Conservation (phyloP, 2,329 filamentous ascomycete species). For the Microsporum canis region DNA sequence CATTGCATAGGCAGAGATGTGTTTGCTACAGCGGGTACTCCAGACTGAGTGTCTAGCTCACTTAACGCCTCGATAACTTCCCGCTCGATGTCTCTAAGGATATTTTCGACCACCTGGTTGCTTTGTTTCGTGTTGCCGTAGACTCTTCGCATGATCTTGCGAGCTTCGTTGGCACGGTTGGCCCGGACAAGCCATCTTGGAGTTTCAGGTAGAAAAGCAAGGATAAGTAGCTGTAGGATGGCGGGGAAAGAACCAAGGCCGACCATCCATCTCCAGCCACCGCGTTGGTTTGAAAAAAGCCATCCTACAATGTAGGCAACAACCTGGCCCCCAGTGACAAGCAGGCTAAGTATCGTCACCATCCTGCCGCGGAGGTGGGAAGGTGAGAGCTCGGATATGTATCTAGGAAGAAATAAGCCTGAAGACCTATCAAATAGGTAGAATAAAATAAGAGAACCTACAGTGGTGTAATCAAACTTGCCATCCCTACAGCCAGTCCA, state of each 20-base stretch:
- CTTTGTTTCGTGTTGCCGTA: conserved; percentile 42
- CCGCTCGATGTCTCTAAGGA: conserved; percentile 58
- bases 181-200: conserved; percentile 74
- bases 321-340: conserved; percentile 80
- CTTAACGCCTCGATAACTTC: conserved; percentile 58
- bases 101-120: conserved; percentile 42
- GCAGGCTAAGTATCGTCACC: conserved; percentile 69
- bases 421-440: neutral
- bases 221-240: conserved; percentile 53
- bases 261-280: conserved; percentile 85
- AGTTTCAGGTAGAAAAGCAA: conserved; percentile 72
- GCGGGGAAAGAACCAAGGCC: conserved; percentile 73
- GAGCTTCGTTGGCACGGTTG: conserved; percentile 51
- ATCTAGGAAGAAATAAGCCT: conserved; percentile 31
- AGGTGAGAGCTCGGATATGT: conserved; percentile 78
- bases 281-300: conserved; percentile 49
- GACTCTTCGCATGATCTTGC: conserved; percentile 52
- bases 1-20: neutral
- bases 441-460: conserved; percentile 23
- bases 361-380: conserved; percentile 63
- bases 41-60: neutral
- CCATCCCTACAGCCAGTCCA: conserved; percentile 37
- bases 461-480: conserved; percentile 69
- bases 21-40: neutral
- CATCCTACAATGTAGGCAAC: conserved; percentile 79